Percentiles rank a stretch among this genome's conserved stretches.
Conservation (phyloP, 1,139 yeast species). For the Suzukiozyma palmioleophila region DNA sequence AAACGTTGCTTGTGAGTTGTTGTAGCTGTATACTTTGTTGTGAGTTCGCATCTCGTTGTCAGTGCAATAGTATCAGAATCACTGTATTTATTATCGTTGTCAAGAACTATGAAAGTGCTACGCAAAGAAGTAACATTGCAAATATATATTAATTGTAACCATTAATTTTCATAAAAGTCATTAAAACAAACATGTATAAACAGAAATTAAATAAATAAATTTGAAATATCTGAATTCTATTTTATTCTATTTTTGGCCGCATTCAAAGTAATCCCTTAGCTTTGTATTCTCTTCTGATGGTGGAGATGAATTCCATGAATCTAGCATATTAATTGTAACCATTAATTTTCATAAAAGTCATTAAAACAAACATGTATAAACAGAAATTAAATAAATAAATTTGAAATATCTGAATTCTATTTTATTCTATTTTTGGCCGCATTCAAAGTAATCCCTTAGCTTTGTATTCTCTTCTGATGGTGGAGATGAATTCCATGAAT, state of each 20-base stretch:
- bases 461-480: constrained; percentile 37
- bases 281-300: constrained; percentile 37
- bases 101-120: too few species aligned
- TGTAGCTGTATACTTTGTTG: too few species aligned
- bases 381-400: neutral
- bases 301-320: constrained; percentile 68
- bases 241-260: neutral
- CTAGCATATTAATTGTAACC: constrained; percentile 38
- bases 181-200: constrained; percentile 1
- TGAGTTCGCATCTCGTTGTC: too few species aligned
- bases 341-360: constrained; percentile 1
- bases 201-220: neutral
- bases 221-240: neutral
- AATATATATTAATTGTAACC: neutral
- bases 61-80: too few species aligned
- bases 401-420: neutral
- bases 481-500: constrained; percentile 68
- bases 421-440: neutral
- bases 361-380: constrained; percentile 1
- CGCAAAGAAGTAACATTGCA: too few species aligned
- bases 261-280: constrained; percentile 18
- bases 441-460: constrained; percentile 18
- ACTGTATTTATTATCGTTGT: too few species aligned
- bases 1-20: too few species aligned
- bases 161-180: constrained; percentile 1